Base-by-base conservation (phyloP, 768 basidiomycete genomes). In the Tricholomella constricta region DNA sequence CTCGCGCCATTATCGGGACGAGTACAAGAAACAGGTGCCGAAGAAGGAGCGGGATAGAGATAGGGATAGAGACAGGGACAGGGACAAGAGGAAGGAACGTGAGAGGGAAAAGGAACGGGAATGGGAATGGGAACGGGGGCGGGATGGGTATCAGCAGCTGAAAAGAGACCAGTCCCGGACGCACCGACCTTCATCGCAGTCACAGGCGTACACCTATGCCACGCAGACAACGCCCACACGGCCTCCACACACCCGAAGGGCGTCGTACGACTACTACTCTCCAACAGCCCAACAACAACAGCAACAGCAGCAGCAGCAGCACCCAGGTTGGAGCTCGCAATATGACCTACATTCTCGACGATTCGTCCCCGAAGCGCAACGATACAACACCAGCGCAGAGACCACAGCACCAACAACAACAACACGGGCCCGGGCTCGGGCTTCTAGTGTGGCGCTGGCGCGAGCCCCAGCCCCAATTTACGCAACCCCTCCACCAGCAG, bases 191-290 rank as follows among this genome's bases (percentile, higher is more conserved):
- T 32, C 48, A 31, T n/a, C 41, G 25, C 47, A 61, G 14, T 44
- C 52, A 27, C 44, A 54, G 25, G 17, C 55, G 14, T 17, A n/a
- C 14, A 22, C 42, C 17, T 27, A 27, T 37, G 44, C 50, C 31
- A 6, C 57, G 7, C 50, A 58, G 46, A 45, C 37, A 9, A 26
- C 45, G 0, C 48, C 51, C 9, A 14, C 26, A 6, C 45, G 25
- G 23, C 14, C 17, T 1, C 34, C 51, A 6, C 47, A 52, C 6
- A 22, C 48, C 9, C 56, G 52, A 5, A 32, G 56, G 27, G 47
- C 48, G 14, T 57, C 56, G 14, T 54, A 57, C 34, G 56, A 59
- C 26, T 31, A 42, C 37, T 38, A 22, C 12, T 2, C 17, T 23
- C 36, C 22, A 32, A 32, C 10, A 40, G 15, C 19, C 15, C 25